Evolutionary conservation across 2,329 filamentous ascomycete species (phyloP).

Genomic region (Xylariaceae sp.): DNA sequence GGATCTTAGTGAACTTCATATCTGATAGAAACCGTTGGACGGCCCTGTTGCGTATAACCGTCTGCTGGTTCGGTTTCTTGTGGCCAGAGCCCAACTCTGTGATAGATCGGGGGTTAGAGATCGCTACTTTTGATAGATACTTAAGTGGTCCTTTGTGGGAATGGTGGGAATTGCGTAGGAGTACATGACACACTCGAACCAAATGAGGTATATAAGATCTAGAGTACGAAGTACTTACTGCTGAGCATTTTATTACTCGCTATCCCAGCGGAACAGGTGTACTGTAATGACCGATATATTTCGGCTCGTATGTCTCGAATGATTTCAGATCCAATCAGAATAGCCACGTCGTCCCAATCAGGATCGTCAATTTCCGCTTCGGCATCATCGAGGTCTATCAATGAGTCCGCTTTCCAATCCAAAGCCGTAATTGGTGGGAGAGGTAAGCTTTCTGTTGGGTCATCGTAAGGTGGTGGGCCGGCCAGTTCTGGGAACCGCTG

Average conservation of each 20-base stretch:
- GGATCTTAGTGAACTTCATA: constrained; percentile 92
- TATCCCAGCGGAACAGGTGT: constrained; percentile 88
- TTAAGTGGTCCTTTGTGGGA: not conserved
- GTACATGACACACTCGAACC: not conserved
- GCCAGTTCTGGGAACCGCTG: constrained; percentile 71
- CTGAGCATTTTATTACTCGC: constrained; percentile 92
- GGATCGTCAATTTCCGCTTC: constrained; percentile 75
- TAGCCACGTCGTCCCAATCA: constrained; percentile 93
- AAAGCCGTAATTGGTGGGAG: constrained; percentile 64
- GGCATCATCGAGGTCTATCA: constrained; percentile 69
- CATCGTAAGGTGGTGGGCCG: constrained; percentile 66
- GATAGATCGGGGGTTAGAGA: not conserved
- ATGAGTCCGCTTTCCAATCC: constrained; percentile 79
- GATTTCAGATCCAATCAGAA: constrained; percentile 84
- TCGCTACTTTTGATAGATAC: not conserved
- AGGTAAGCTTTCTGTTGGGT: constrained; percentile 67
- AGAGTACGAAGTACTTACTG: constrained; percentile 37
- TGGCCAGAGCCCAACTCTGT: constrained; percentile 74
- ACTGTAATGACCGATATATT: constrained; percentile 67
- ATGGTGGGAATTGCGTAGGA: not conserved
- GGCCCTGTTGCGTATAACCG: constrained; percentile 84
- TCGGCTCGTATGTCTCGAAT: constrained; percentile 68
- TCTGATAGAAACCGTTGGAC: constrained; percentile 71
- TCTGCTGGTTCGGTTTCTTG: constrained; percentile 93
- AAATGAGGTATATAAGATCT: not conserved